Evolutionary conservation across 306 rosid species (phyloP), one percentile per base, ranked within the genome.

Genomic region (Trifolium pratense): DNA sequence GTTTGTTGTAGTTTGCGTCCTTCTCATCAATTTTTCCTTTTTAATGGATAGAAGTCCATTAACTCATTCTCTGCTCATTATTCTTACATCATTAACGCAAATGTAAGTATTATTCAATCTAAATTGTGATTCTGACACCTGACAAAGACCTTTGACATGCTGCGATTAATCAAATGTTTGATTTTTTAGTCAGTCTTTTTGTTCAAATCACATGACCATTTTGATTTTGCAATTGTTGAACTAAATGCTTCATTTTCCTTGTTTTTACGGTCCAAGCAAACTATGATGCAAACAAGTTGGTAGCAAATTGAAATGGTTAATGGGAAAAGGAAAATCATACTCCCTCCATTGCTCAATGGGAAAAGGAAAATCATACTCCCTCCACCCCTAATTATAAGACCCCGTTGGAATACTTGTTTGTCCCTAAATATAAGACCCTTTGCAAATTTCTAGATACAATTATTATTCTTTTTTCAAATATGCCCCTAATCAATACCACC

Each of bases 211-310:
- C 34, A n/a, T 69, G 40, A 36, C 64, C 65, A 36, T 69, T 58
- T 76, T 42, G 75, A 48, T 62, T 73, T 74, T 70, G 31, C 15
- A 36, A 77, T 39, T 60, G 13, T 13, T 63, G 71, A 71, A 63
- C 58, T 26, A 26, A 62, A 51, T 62, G 65, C 40, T 62, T 62
- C 61, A 61, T 61, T 49, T 63, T 26, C 46, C 13, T 71, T 71
- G 34, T 43, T 72, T 45, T 55, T 20, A 48, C 15, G 7, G 43
- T 56, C 45, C 46, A 17, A 66, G 63, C 63, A 63, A 51, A 78
- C 70, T 40, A 64, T 17, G 37, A 14, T 31, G 55, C 62, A 16
- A 53, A 43, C 13, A 51, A 29, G 9, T 49, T 39, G 58, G 36
- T 64, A 31, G 71, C 40, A 51, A 18, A 42, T 67, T 43, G 73